These are phyloP conservation scores for Entomortierella lignicola DNA, from an alignment of 192 early-diverging fungal genomes.

Conservation along the genomic window DNA sequence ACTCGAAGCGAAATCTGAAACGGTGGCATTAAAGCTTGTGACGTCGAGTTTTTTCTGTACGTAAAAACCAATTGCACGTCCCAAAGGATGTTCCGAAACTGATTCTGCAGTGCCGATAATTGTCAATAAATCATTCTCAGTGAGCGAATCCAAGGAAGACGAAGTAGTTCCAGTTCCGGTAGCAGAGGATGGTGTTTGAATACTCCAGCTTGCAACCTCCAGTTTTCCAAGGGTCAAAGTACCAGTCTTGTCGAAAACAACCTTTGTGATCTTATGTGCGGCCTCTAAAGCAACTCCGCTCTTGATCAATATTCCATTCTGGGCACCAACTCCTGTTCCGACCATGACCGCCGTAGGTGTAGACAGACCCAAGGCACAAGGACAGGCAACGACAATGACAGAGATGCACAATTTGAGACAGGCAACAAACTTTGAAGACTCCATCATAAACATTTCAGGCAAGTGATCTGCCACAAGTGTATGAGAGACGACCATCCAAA, in stretches of 20 bases:
- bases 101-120: slow-evolving; percentile 85
- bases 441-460: slow-evolving; percentile 57
- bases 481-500: slow-evolving; percentile 78
- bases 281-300: slow-evolving; percentile 88
- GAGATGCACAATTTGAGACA: slow-evolving; percentile 92
- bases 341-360: slow-evolving; percentile 99
- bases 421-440: slow-evolving; percentile 77
- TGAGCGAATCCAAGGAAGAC: slow-evolving; percentile 31
- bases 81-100: slow-evolving; percentile 91
- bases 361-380: slow-evolving; percentile 95
- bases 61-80: slow-evolving; percentile 75
- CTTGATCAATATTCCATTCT: slow-evolving; percentile 97
- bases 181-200: slow-evolving; percentile 18
- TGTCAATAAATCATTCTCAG: slow-evolving; percentile 64
- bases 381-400: slow-evolving; percentile 97
- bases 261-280: slow-evolving; percentile 82
- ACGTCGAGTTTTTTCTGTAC: slow-evolving; percentile 62
- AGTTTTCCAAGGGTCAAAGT: slow-evolving; percentile 87
- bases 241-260: slow-evolving; percentile 99
- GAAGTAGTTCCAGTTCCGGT: slow-evolving; percentile 4
- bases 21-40: slow-evolving; percentile 47
- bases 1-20: slow-evolving; percentile 72
- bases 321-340: slow-evolving; percentile 95
- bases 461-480: slow-evolving; percentile 44
- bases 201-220: slow-evolving; percentile 66